Conservation (phyloP, 129 eudicot species). For the Pulicaria dysenterica region DNA sequence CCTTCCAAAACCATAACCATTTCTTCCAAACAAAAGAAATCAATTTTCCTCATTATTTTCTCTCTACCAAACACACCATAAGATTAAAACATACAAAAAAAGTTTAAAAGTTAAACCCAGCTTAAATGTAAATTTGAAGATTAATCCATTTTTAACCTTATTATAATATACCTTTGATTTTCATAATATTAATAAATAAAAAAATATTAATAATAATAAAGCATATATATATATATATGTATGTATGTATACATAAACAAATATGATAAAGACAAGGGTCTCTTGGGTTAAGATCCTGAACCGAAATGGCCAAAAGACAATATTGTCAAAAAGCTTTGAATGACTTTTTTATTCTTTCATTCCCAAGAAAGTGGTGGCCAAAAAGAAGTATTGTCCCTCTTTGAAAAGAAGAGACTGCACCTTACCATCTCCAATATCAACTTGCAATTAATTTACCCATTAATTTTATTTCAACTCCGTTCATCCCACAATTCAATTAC, state of each 20-base stretch:
- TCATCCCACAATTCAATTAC: slow-evolving; percentile 20
- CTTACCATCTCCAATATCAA: slow-evolving; percentile 26
- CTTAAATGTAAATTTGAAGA: too few relatives aligned
- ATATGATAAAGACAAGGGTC: slow-evolving; percentile 29
- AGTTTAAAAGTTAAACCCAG: too few relatives aligned
- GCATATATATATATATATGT: neutral
- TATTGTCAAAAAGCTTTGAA: slow-evolving; percentile 28
- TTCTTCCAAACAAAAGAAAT: too few relatives aligned
- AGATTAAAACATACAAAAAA: too few relatives aligned
- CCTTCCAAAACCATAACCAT: too few relatives aligned
- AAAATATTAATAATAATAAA: neutral
- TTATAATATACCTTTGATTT: too few relatives aligned
- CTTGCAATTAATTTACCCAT: slow-evolving; percentile 23
- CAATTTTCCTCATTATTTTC: too few relatives aligned
- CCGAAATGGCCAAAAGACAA: slow-evolving; percentile 24
- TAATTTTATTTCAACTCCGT: too few relatives aligned
- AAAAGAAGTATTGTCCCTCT: slow-evolving; percentile 39
- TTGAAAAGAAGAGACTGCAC: slow-evolving; percentile 44
- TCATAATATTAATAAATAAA: too few relatives aligned
- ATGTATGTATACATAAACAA: neutral
- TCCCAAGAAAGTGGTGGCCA: slow-evolving; percentile 56
- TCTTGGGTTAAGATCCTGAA: slow-evolving; percentile 41
- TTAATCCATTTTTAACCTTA: too few relatives aligned
- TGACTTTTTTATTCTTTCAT: slow-evolving; percentile 48
- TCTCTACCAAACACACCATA: too few relatives aligned